Percentiles rank a stretch among this genome's conserved stretches.
These are phyloP conservation scores for Pogostemon cablin DNA, from an alignment of 257 asterid species.

Conservation along the genomic window DNA sequence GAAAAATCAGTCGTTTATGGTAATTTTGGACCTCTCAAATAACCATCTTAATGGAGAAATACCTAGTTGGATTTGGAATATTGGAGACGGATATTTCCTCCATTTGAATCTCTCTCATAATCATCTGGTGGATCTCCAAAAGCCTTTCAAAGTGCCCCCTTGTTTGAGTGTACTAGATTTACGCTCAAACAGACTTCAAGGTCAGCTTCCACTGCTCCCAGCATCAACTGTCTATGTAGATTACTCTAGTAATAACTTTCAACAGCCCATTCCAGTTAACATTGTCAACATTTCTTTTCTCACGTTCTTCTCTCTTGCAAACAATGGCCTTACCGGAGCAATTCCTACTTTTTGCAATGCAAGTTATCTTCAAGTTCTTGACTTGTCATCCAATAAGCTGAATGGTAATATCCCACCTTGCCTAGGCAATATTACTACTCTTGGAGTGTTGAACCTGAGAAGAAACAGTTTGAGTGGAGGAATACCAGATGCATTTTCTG, in stretches of 20 bases:
- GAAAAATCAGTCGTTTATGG: slow-evolving; percentile 34
- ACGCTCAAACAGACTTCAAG: slow-evolving; percentile 39
- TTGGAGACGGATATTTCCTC: slow-evolving; percentile 4
- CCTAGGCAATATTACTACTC: slow-evolving; percentile 13
- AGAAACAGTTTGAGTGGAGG: slow-evolving; percentile 36
- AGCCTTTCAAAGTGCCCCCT: slow-evolving; percentile 31
- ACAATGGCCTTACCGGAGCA: slow-evolving; percentile 37
- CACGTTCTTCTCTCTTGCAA: slow-evolving; percentile 44
- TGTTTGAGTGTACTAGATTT: slow-evolving; percentile 35
- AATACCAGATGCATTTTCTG: slow-evolving; percentile 37
- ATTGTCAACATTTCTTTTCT: slow-evolving; percentile 16
- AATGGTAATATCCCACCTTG: slow-evolving; percentile 47
- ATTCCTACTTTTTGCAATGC: slow-evolving; percentile 44
- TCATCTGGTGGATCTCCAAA: slow-evolving; percentile 37
- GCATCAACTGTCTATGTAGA: slow-evolving; percentile 39
- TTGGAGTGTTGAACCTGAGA: slow-evolving; percentile 45
- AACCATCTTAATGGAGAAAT: slow-evolving; percentile 46
- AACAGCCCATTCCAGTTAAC: slow-evolving; percentile 33
- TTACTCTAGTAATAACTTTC: slow-evolving; percentile 44
- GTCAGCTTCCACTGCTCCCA: slow-evolving; percentile 45
- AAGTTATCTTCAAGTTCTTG: slow-evolving; percentile 45
- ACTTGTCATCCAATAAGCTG: slow-evolving; percentile 43
- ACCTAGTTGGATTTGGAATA: slow-evolving; percentile 62
- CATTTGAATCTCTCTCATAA: slow-evolving; percentile 54
- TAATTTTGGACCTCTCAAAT: slow-evolving; percentile 51